A percentile compares a stretch with the other conserved stretches of the same genome.
Conservation (phyloP, 2,329 filamentous ascomycete genomes). For the Beauveria australis region DNA sequence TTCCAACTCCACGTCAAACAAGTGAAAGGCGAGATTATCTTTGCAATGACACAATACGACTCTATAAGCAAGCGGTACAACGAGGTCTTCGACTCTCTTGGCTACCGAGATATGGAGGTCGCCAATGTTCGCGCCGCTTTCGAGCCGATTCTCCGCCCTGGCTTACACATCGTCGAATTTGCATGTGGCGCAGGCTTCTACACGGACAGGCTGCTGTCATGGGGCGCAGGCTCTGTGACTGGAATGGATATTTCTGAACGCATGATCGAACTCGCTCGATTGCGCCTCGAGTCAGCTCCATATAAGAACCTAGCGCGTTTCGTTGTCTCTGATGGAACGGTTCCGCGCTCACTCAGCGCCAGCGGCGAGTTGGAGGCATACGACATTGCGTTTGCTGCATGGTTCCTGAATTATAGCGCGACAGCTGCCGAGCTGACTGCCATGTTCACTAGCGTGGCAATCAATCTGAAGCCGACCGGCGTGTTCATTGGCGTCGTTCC, state of each 20-base stretch:
- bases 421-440: neutral
- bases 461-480: slow-evolving; percentile 12
- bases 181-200: slow-evolving; percentile 11
- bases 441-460: slow-evolving; percentile 11
- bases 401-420: slow-evolving; percentile 12
- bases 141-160: neutral
- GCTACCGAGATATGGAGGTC: neutral
- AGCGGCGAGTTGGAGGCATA: neutral
- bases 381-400: slow-evolving; percentile 4
- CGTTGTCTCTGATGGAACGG: neutral
- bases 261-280: neutral
- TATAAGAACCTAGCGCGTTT: neutral
- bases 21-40: too few species aligned
- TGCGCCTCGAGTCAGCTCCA: neutral
- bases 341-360: neutral
- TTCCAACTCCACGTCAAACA: too few species aligned
- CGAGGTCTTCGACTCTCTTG: neutral
- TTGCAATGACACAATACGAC: too few species aligned
- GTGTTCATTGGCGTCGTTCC: slow-evolving; percentile 11
- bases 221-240: slow-evolving; percentile 4
- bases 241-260: slow-evolving; percentile 1
- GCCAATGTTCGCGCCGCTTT: neutral
- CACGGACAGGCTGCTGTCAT: neutral
- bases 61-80: too few species aligned
- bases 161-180: neutral